Evolutionary conservation across 208 protist species (phyloP), one percentile per base, ranked within the genome.

Genomic region (Phytomonas sp.): DNA sequence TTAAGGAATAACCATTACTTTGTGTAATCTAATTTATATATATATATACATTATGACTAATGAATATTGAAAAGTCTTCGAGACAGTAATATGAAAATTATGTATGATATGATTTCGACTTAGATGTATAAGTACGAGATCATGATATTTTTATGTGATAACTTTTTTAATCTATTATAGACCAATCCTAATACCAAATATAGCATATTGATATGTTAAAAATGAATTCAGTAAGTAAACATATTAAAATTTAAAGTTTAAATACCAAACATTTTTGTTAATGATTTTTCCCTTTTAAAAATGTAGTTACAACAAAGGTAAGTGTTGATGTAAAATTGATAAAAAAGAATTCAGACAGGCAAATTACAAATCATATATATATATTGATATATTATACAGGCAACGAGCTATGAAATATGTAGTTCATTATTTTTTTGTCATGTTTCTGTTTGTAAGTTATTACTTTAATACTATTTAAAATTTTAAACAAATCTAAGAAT

Each of bases 301-400:
- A 64, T 72, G 29, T 78, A 72, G 62, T 78, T 71, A 37, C 34
- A 37, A 37, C 34, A 37, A 37, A 37, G 34, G 34, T 37, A 8
- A 37, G 34, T 3, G 34, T 37, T 37, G 49, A 23, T 60, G 49
- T 60, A 60, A n/a, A n/a, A n/a, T n/a, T 60, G 49, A 60, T 60
- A n/a, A 60, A n/a, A 60, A n/a, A n/a, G n/a, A 60, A n/a, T 60
- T n/a, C n/a, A n/a, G 23, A 60, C 23, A n/a, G 23, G 49, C n/a
- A 60, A n/a, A 60, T 60, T n/a, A n/a, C 23, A n/a, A 60, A n/a
- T 60, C 23, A n/a, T 60, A 60, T n/a, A n/a, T 60, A 60, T 23
- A n/a, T 60, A 60, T 60, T n/a, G n/a, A 23, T 60, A 23, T 60
- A 60, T n/a, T 60, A n/a, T n/a, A n/a, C 23, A 60, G 23, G 49